These are phyloP conservation scores for Ormosia semicastrata DNA, from an alignment of 306 rosid species.

Conservation along the genomic window DNA sequence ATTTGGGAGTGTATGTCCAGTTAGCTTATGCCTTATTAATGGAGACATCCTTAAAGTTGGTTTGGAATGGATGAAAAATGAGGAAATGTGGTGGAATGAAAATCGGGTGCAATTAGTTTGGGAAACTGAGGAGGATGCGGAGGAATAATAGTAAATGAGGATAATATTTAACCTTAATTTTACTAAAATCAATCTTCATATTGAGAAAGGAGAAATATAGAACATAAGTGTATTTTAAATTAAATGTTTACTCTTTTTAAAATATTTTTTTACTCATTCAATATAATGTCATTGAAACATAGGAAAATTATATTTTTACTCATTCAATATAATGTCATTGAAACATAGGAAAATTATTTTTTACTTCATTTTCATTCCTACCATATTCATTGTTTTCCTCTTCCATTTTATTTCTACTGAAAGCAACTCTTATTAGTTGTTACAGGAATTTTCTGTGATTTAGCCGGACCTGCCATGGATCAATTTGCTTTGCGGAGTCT, in stretches of 20 bases:
- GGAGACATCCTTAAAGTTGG: neutral
- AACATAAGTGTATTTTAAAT: neutral
- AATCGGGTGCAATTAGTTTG: neutral
- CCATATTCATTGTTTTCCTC: neutral
- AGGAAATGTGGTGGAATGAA: neutral
- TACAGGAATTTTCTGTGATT: neutral
- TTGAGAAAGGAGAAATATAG: neutral
- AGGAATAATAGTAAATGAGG: neutral
- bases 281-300: too few relatives aligned
- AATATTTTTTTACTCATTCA: neutral
- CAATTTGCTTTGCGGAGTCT: neutral
- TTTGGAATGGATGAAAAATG: neutral
- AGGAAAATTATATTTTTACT: neutral
- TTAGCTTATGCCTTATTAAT: neutral
- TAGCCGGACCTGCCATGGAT: neutral
- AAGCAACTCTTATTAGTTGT: neutral
- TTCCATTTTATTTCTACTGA: neutral
- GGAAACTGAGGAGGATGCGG: neutral
- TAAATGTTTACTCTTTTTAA: neutral
- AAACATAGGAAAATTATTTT: neutral
- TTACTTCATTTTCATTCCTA: neutral
- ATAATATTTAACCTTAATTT: neutral
- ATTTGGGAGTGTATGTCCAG: neutral
- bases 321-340: too few relatives aligned
- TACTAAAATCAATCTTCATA: neutral